Evolutionary conservation across 805 yeast genomes (phyloP).

Genomic region (Sugiyamaella qingdaonensis): DNA sequence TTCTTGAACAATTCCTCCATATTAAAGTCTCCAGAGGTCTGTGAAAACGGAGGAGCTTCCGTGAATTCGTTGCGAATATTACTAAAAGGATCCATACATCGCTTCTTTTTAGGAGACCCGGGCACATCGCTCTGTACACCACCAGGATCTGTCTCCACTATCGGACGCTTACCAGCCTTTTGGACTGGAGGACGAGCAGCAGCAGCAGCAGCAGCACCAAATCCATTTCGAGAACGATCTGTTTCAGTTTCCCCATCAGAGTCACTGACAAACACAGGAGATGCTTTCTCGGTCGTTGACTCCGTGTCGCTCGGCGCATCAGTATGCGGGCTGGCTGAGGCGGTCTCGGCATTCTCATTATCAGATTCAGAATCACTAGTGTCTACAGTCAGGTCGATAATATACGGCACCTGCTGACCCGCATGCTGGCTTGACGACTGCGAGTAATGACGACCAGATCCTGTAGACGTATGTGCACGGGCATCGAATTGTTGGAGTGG

Average conservation of each 20-base stretch:
- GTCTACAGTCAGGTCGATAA: background rate
- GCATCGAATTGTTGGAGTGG: too few relatives aligned
- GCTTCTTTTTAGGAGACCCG: background rate
- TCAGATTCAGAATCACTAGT: background rate
- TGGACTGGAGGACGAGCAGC: background rate
- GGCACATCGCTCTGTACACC: background rate
- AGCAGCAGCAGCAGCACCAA: background rate
- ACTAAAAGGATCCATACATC: conserved; percentile 1
- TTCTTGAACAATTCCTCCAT: conserved; percentile 23
- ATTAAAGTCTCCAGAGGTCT: conserved; percentile 28
- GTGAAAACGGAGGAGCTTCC: conserved; percentile 28
- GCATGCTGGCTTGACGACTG: background rate
- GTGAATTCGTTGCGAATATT: conserved; percentile 11
- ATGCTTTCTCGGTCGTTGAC: background rate
- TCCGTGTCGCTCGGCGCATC: background rate
- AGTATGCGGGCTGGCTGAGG: background rate
- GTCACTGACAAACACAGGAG: background rate
- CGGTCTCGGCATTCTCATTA: background rate
- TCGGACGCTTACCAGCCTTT: background rate
- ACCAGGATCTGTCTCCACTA: too few relatives aligned
- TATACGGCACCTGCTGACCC: background rate
- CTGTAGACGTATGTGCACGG: too few relatives aligned
- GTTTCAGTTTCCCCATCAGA: conserved; percentile 1
- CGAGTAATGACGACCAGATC: too few relatives aligned
- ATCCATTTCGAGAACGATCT: background rate